Percentiles rank a stretch among this genome's conserved stretches.
Evolutionary conservation across 192 early-diverging fungal genomes (phyloP).

Genomic region (Gamsiella multidivaricata): DNA sequence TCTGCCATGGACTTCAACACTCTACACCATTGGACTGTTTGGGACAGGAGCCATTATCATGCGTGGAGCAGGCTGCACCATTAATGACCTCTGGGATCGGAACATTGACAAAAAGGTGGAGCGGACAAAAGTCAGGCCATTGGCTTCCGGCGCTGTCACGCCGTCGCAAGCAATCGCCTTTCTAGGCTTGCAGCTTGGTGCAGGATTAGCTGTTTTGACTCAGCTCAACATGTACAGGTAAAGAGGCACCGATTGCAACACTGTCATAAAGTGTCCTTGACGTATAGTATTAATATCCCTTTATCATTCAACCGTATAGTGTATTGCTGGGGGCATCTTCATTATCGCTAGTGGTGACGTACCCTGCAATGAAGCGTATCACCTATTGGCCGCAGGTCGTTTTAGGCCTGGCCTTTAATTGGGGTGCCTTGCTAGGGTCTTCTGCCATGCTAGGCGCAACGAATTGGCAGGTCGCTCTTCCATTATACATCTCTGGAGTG

Average conservation of each 20-base stretch:
- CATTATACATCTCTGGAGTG: constrained; percentile 86
- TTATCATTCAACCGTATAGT: too few relatives aligned
- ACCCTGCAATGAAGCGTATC: constrained; percentile 95
- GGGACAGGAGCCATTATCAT: constrained; percentile 88
- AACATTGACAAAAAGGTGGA: constrained; percentile 89
- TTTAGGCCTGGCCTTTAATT: constrained; percentile 92
- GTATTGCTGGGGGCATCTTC: constrained; percentile 87
- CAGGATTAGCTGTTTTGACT: constrained; percentile 84
- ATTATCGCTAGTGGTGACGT: constrained; percentile 78
- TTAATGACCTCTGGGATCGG: constrained; percentile 98
- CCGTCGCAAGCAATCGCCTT: constrained; percentile 78
- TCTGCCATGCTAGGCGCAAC: constrained; percentile 77
- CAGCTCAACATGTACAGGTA: constrained; percentile 91
- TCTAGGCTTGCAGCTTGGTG: constrained; percentile 80
- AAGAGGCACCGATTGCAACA: too few relatives aligned
- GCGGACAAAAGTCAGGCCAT: constrained; percentile 82
- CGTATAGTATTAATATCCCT: too few relatives aligned
- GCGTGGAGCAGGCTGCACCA: constrained; percentile 96
- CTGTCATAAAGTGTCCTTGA: background rate
- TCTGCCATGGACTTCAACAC: constrained; percentile 64
- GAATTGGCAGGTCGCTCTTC: constrained; percentile 78
- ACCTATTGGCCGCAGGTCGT: constrained; percentile 96
- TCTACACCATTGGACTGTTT: constrained; percentile 81
- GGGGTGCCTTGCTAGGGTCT: constrained; percentile 92
- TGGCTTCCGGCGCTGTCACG: constrained; percentile 82